Conservation (phyloP, 129 eudicot genomes). For the Escallonia herrerae region DNA sequence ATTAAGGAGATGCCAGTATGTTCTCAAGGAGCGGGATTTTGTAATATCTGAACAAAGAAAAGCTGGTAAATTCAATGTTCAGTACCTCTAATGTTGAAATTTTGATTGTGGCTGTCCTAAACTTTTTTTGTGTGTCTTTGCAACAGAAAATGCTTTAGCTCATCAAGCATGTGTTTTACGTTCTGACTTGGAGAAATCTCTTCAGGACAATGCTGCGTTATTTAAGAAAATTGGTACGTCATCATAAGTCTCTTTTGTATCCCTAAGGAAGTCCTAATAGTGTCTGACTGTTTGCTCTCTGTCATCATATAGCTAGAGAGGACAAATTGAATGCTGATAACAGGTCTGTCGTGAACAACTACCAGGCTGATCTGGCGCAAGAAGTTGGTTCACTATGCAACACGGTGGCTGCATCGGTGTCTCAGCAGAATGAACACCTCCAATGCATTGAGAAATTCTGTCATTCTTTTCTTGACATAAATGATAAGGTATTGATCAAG, state of each 20-base stretch:
- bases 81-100: background rate
- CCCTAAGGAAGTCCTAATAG: background rate
- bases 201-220: slow-evolving; percentile 77
- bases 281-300: background rate
- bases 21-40: slow-evolving; percentile 76
- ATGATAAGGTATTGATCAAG: slow-evolving; percentile 48
- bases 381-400: slow-evolving; percentile 63
- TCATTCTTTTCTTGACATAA: slow-evolving; percentile 48
- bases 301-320: slow-evolving; percentile 58
- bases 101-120: background rate
- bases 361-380: slow-evolving; percentile 61
- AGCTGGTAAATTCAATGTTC: slow-evolving; percentile 46
- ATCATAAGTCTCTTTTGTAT: background rate
- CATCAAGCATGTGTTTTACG: slow-evolving; percentile 88
- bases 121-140: slow-evolving; percentile 5
- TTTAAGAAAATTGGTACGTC: slow-evolving; percentile 73
- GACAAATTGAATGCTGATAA: slow-evolving; percentile 76
- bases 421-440: slow-evolving; percentile 69
- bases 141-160: slow-evolving; percentile 81
- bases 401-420: slow-evolving; percentile 64
- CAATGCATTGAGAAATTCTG: slow-evolving; percentile 68
- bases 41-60: slow-evolving; percentile 79
- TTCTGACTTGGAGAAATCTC: slow-evolving; percentile 84
- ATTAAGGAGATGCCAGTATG: slow-evolving; percentile 55
- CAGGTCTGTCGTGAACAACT: slow-evolving; percentile 70